phyloP scores from a whole-genome alignment of 495 filamentous ascomycete species.

The Glarea lozoyensis region DNA sequence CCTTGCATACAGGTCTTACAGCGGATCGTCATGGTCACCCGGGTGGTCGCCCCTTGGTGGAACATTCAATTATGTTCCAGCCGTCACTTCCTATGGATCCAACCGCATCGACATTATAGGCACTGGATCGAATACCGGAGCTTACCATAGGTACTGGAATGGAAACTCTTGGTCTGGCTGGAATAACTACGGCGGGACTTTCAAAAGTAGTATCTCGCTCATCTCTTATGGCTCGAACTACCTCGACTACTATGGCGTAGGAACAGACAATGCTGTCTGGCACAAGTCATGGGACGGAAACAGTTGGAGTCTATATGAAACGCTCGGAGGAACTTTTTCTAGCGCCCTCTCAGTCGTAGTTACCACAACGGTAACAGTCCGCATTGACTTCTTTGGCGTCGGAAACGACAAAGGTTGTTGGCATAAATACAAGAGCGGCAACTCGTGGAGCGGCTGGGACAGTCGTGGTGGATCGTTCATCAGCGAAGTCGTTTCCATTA shows the following conservation, averaged over 20 bases:
- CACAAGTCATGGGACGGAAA: slow-evolving; percentile 8
- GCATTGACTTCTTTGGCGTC: slow-evolving; percentile 15
- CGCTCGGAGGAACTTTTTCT: not conserved
- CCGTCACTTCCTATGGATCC: slow-evolving; percentile 9
- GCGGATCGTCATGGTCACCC: not conserved
- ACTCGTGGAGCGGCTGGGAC: not conserved
- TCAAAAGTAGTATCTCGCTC: slow-evolving; percentile 14
- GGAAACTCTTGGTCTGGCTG: slow-evolving; percentile 21
- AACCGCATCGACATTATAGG: slow-evolving; percentile 27
- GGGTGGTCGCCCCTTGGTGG: slow-evolving; percentile 21
- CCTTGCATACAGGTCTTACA: not conserved
- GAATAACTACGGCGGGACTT: slow-evolving; percentile 17
- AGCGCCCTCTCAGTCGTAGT: slow-evolving; percentile 17
- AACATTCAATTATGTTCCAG: slow-evolving; percentile 6
- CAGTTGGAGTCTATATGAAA: not conserved
- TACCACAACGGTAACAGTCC: slow-evolving; percentile 9
- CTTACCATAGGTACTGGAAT: slow-evolving; percentile 27
- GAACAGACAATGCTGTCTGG: slow-evolving; percentile 7
- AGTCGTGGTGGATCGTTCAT: not conserved
- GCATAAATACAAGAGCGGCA: slow-evolving; percentile 19
- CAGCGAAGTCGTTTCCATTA: not conserved
- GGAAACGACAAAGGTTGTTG: slow-evolving; percentile 7
- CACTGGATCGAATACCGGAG: slow-evolving; percentile 5
- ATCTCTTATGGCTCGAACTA: slow-evolving; percentile 20
- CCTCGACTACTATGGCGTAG: slow-evolving; percentile 17